Conservation (phyloP, 345 rosid genomes). For the Rhodomyrtus tomentosa region DNA sequence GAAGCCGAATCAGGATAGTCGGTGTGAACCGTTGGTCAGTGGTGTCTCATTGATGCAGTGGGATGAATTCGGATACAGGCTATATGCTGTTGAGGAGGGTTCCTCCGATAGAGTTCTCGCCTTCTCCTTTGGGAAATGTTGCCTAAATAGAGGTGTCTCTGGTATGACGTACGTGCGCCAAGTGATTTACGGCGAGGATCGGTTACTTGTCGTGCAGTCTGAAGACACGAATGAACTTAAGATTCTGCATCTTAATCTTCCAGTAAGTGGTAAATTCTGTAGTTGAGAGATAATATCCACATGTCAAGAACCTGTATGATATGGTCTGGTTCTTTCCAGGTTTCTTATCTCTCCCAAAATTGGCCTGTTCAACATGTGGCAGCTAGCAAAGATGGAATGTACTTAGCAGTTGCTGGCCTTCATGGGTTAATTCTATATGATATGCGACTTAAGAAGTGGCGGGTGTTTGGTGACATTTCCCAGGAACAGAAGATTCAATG, state of each 20-base stretch:
- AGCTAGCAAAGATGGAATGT: slow-evolving; percentile 95
- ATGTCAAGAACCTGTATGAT: slow-evolving; percentile 7
- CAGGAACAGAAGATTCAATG: slow-evolving; percentile 96
- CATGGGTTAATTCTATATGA: slow-evolving; percentile 89
- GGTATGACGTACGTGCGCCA: slow-evolving; percentile 89
- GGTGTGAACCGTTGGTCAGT: slow-evolving; percentile 74
- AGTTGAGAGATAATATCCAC: background rate
- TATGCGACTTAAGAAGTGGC: slow-evolving; percentile 76
- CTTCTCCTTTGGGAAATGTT: slow-evolving; percentile 95
- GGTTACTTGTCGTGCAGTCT: slow-evolving; percentile 92
- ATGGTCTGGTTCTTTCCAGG: slow-evolving; percentile 42
- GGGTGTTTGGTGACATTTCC: slow-evolving; percentile 90
- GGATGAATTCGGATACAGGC: slow-evolving; percentile 92
- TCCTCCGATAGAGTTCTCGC: slow-evolving; percentile 75
- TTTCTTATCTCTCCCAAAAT: slow-evolving; percentile 78
- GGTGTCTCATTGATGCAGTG: slow-evolving; percentile 90
- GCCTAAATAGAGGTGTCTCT: slow-evolving; percentile 88
- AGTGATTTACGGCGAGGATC: slow-evolving; percentile 92
- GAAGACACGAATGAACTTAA: slow-evolving; percentile 91
- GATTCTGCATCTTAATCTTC: slow-evolving; percentile 85
- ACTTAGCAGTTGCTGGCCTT: slow-evolving; percentile 90
- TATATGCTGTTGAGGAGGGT: slow-evolving; percentile 83
- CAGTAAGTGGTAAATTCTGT: slow-evolving; percentile 33
- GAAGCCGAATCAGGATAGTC: slow-evolving; percentile 67
- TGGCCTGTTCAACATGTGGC: slow-evolving; percentile 99